Conservation (phyloP, 2,329 filamentous ascomycete genomes). For the Claviceps maximensis region DNA sequence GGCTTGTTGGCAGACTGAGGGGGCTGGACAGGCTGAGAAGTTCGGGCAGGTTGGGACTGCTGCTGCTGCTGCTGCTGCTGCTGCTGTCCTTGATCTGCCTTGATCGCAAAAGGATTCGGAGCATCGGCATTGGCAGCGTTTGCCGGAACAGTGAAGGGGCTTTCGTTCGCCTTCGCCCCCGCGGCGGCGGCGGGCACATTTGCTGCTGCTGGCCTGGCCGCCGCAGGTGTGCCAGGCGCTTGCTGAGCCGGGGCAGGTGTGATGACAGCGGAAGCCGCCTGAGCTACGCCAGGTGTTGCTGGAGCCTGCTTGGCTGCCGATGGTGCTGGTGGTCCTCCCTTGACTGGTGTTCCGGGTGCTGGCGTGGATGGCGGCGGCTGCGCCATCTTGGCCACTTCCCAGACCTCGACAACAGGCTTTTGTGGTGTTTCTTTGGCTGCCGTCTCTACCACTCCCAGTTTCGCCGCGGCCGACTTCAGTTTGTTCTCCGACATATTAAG, state of each 20-base stretch:
- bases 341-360: conserved; percentile 8
- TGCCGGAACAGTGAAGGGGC: background rate
- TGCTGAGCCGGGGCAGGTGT: conserved; percentile 1
- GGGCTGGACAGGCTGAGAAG: background rate
- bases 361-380: conserved; percentile 12
- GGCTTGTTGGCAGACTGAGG: background rate
- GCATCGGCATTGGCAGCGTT: background rate
- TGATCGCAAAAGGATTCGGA: conserved; percentile 4
- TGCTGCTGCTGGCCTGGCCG: conserved; percentile 9
- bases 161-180: background rate
- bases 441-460: conserved; percentile 64
- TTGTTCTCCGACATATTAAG: conserved; percentile 70
- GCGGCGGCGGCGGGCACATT: background rate
- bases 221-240: conserved; percentile 4
- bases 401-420: conserved; percentile 73
- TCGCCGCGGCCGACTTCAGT: conserved; percentile 49
- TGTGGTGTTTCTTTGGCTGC: conserved; percentile 78
- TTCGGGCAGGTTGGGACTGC: background rate
- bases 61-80: conserved; percentile 7
- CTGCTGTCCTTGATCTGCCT: conserved; percentile 5
- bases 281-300: conserved; percentile 1
- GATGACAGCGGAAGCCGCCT: conserved; percentile 1
- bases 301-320: conserved; percentile 11
- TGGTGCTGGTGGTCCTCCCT: conserved; percentile 4
- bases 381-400: conserved; percentile 58